A percentile compares a stretch with the other conserved stretches of the same genome.
Evolutionary conservation across 306 rosid species (phyloP).

Genomic region (Notholithocarpus densiflorus): DNA sequence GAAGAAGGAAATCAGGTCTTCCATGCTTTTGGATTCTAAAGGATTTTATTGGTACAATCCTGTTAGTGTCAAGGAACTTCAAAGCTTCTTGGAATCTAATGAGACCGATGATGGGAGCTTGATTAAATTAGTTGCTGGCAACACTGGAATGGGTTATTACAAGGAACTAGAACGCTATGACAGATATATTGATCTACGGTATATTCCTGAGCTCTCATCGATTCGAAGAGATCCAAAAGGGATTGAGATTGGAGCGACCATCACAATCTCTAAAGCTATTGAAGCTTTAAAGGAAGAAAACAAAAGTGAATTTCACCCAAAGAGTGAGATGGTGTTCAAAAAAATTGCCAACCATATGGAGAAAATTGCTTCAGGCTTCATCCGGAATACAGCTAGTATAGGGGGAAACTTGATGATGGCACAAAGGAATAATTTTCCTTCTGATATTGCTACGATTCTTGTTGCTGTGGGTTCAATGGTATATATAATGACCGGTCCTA

Average conservation of each 20-base stretch:
- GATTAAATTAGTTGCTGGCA: slow-evolving; percentile 61
- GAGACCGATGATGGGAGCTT: slow-evolving; percentile 15
- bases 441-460: slow-evolving; percentile 77
- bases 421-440: slow-evolving; percentile 75
- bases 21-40: slow-evolving; percentile 37
- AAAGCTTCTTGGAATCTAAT: slow-evolving; percentile 28
- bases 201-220: slow-evolving; percentile 53
- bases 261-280: slow-evolving; percentile 63
- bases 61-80: slow-evolving; percentile 46
- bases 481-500: slow-evolving; percentile 44
- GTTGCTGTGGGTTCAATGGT: slow-evolving; percentile 72
- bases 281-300: slow-evolving; percentile 40
- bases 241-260: slow-evolving; percentile 68
- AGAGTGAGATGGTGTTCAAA: slow-evolving; percentile 38
- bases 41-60: slow-evolving; percentile 60
- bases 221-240: slow-evolving; percentile 54
- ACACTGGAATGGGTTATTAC: slow-evolving; percentile 80
- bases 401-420: slow-evolving; percentile 96
- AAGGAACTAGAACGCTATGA: slow-evolving; percentile 54
- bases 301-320: slow-evolving; percentile 24
- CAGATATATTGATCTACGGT: slow-evolving; percentile 49
- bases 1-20: slow-evolving; percentile 40
- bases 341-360: slow-evolving; percentile 67
- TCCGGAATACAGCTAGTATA: slow-evolving; percentile 71
- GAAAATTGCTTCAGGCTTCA: slow-evolving; percentile 65